Evolutionary conservation across 805 yeast genomes (phyloP).

Genomic region (Ascoidea asiatica): DNA sequence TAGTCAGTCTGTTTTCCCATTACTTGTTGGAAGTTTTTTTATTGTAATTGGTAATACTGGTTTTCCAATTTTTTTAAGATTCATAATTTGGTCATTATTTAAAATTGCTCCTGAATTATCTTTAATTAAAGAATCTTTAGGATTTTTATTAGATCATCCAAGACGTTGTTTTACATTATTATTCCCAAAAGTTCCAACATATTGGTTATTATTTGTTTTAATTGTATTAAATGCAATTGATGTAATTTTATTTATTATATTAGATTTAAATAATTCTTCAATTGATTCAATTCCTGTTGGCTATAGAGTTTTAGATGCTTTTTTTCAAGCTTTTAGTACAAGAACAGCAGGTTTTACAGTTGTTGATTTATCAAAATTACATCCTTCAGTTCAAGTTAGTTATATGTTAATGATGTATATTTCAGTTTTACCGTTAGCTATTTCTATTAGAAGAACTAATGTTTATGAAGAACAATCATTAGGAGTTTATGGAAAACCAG

Average conservation of each 20-base stretch:
- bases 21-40: constrained; percentile 52
- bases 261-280: constrained; percentile 49
- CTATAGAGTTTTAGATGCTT: constrained; percentile 62
- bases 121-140: constrained; percentile 56
- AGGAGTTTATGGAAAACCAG: constrained; percentile 51
- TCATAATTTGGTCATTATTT: constrained; percentile 69
- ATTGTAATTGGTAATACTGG: constrained; percentile 92
- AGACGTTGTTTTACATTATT: constrained; percentile 89
- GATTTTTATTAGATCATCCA: constrained; percentile 87
- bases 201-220: constrained; percentile 81
- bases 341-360: constrained; percentile 89
- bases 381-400: constrained; percentile 87
- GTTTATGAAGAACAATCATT: constrained; percentile 95
- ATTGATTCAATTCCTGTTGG: constrained; percentile 49
- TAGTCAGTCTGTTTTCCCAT: constrained; percentile 45
- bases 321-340: constrained; percentile 83
- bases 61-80: constrained; percentile 73
- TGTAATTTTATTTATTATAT: constrained; percentile 61
- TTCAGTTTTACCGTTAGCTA: constrained; percentile 91
- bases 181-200: constrained; percentile 86
- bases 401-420: constrained; percentile 97
- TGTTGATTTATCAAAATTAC: constrained; percentile 53
- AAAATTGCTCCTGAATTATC: constrained; percentile 56
- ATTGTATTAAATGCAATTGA: constrained; percentile 65
- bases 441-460: constrained; percentile 90